Conservation (phyloP, 306 rosid species). For the Begonia masoniana region DNA sequence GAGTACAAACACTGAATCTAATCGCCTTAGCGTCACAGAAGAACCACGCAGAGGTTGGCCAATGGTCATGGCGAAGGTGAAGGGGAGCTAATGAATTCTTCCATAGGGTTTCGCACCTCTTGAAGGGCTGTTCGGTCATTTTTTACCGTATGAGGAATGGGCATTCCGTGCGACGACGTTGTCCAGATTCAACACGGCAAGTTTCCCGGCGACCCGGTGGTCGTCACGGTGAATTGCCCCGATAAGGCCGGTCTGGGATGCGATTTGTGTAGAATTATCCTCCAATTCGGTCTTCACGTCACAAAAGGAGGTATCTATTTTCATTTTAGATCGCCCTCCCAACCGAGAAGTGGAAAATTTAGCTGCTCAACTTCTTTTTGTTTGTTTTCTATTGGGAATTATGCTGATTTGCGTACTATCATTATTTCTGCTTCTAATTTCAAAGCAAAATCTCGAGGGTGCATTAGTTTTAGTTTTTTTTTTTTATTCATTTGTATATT, state of each 20-base stretch:
- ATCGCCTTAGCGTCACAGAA: neutral
- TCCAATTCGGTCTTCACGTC: constrained; percentile 60
- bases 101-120: too few species aligned
- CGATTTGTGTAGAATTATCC: constrained; percentile 56
- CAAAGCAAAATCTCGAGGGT: too few species aligned
- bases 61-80: too few species aligned
- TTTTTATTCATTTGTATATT: too few species aligned
- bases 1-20: neutral
- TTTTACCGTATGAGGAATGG: constrained; percentile 25
- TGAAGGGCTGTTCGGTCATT: neutral
- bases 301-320: constrained; percentile 40
- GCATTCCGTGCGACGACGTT: constrained; percentile 50
- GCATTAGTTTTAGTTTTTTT: too few species aligned
- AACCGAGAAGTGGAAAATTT: too few species aligned
- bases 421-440: too few species aligned
- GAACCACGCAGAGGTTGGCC: neutral
- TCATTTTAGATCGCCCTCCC: too few species aligned
- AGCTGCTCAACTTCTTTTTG: too few species aligned
- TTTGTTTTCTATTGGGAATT: too few species aligned
- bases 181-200: constrained; percentile 41
- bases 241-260: constrained; percentile 80
- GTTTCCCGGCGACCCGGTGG: constrained; percentile 24
- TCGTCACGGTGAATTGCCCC: constrained; percentile 71
- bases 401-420: too few species aligned
- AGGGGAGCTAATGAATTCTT: too few species aligned